Conservation (phyloP, 2,329 filamentous ascomycete species). For the Nigrospora osmanthi region DNA sequence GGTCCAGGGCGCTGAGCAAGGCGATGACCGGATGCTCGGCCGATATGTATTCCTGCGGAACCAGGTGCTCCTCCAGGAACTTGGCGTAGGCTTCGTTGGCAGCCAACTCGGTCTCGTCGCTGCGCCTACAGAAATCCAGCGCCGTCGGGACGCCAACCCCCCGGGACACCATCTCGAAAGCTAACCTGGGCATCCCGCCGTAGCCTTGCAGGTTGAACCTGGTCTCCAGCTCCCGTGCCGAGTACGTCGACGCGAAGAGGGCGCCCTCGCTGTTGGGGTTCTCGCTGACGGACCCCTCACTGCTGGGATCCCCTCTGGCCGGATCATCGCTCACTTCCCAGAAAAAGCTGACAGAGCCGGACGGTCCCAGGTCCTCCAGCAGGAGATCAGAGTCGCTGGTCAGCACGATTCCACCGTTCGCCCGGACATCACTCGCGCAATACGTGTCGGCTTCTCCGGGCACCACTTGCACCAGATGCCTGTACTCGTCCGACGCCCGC, state of each 20-base stretch:
- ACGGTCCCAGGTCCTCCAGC: slow-evolving; percentile 57
- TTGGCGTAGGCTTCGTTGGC: slow-evolving; percentile 6
- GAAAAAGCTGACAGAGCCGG: slow-evolving; percentile 61
- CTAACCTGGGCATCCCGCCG: slow-evolving; percentile 19
- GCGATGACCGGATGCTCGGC: slow-evolving; percentile 14
- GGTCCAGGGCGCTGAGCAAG: slow-evolving; percentile 17
- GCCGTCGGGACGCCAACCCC: slow-evolving; percentile 10
- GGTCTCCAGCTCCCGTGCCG: slow-evolving; percentile 16
- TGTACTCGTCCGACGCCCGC: slow-evolving; percentile 31
- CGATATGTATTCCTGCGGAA: slow-evolving; percentile 14
- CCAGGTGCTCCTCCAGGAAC: slow-evolving; percentile 15
- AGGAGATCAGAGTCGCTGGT: slow-evolving; percentile 87
- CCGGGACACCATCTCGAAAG: slow-evolving; percentile 16
- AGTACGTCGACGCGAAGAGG: slow-evolving; percentile 26
- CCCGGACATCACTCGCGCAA: slow-evolving; percentile 60
- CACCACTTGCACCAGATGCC: slow-evolving; percentile 46
- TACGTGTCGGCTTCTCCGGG: slow-evolving; percentile 80
- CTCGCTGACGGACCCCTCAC: slow-evolving; percentile 4
- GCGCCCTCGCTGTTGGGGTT: not conserved
- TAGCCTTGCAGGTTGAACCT: slow-evolving; percentile 13
- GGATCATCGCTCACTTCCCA: slow-evolving; percentile 44
- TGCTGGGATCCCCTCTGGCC: slow-evolving; percentile 5
- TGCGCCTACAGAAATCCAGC: slow-evolving; percentile 13
- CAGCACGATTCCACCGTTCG: slow-evolving; percentile 49
- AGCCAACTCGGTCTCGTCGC: slow-evolving; percentile 6